A percentile compares a stretch with the other conserved stretches of the same genome.
phyloP scores from a whole-genome alignment of 495 filamentous ascomycete genomes.

The Xylaria bambusicola region DNA sequence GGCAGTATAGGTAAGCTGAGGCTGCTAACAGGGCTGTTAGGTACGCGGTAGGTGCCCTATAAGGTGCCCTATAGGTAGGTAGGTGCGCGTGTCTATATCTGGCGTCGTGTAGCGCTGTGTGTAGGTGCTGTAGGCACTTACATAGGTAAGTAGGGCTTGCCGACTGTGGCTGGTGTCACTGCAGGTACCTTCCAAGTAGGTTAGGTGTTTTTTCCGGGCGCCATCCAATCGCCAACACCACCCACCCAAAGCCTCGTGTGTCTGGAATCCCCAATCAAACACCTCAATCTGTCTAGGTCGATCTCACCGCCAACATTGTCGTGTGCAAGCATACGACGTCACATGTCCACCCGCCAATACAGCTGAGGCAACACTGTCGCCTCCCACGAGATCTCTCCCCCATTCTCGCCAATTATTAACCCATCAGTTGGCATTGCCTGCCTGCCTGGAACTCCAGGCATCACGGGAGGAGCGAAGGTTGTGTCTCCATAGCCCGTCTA shows the following conservation, averaged over 20 bases:
- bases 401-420: too few species aligned
- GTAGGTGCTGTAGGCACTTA: too few species aligned
- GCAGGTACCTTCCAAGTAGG: too few species aligned
- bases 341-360: background rate
- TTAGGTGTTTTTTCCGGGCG: background rate
- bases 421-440: background rate
- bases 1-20: too few species aligned
- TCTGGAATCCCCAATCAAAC: slow-evolving; percentile 5
- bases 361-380: slow-evolving; percentile 8
- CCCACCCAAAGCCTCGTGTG: background rate
- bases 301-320: background rate
- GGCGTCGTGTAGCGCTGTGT: too few species aligned
- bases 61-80: too few species aligned
- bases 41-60: too few species aligned
- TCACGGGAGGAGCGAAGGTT: slow-evolving; percentile 1
- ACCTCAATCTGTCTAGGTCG: background rate
- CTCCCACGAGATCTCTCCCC: background rate
- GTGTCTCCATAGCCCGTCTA: slow-evolving; percentile 1
- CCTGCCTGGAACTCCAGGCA: background rate
- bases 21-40: too few species aligned
- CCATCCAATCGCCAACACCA: background rate
- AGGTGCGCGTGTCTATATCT: too few species aligned
- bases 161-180: background rate
- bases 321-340: slow-evolving; percentile 5
- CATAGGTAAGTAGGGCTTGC: background rate